A percentile compares a stretch with the other conserved stretches of the same genome.
Evolutionary conservation across 192 early-diverging fungal species (phyloP).

Genomic region (Backusella parvicylindrica): DNA sequence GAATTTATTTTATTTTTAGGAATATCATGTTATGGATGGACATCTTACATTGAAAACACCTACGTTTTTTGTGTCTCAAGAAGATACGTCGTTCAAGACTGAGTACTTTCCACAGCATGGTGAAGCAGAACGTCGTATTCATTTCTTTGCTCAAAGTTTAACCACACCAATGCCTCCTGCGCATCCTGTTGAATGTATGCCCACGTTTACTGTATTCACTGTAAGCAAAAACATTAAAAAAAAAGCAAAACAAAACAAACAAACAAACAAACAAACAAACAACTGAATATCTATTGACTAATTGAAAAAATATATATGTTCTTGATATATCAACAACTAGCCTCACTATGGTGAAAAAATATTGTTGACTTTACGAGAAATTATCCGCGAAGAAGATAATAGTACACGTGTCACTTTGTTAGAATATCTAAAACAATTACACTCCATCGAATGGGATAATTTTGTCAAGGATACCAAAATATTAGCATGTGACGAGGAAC

Average conservation of each 20-base stretch:
- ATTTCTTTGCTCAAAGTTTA: conserved; percentile 84
- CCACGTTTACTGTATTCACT: conserved; percentile 79
- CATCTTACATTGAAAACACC: conserved; percentile 69
- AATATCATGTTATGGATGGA: conserved; percentile 41
- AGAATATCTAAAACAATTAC: conserved; percentile 78
- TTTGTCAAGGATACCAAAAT: conserved; percentile 86
- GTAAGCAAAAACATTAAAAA: conserved; percentile 13
- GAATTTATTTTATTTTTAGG: conserved; percentile 20
- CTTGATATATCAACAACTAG: not conserved
- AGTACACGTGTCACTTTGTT: conserved; percentile 77
- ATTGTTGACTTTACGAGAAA: conserved; percentile 75
- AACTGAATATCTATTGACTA: not conserved
- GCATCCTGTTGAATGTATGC: conserved; percentile 78
- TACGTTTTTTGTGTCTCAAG: conserved; percentile 73
- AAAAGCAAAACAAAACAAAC: not conserved
- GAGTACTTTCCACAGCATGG: conserved; percentile 72
- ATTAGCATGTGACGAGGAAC: conserved; percentile 59
- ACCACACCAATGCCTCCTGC: conserved; percentile 78
- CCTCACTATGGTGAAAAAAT: conserved; percentile 89
- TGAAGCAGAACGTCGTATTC: conserved; percentile 80
- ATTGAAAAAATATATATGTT: not conserved
- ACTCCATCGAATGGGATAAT: conserved; percentile 85
- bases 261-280: not conserved
- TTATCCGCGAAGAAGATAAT: conserved; percentile 79
- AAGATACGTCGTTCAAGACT: conserved; percentile 66